A percentile compares a stretch with the other conserved stretches of the same genome.
Conservation (phyloP, 768 basidiomycete genomes). For the Mycena crocata region DNA sequence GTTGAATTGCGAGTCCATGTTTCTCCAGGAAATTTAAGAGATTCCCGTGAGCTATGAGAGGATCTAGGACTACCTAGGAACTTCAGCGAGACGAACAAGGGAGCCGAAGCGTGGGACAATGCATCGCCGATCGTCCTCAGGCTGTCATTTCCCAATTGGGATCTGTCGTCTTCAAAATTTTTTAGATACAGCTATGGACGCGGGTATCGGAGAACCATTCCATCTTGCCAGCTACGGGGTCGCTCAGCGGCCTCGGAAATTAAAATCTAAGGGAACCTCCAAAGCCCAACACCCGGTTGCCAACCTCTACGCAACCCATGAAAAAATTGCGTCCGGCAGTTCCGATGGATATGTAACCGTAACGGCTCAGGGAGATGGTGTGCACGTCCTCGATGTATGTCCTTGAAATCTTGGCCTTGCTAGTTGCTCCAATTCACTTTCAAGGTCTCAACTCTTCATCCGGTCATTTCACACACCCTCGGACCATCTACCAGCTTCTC, state of each 20-base stretch:
- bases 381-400: conserved; percentile 80
- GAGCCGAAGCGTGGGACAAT: no score
- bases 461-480: conserved; percentile 75
- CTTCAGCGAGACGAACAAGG: no score
- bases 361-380: conserved; percentile 77
- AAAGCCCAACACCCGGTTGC: conserved; percentile 30
- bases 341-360: conserved; percentile 73
- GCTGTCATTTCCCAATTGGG: no score
- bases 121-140: no score
- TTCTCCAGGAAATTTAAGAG: no score
- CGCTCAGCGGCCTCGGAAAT: conserved; percentile 33
- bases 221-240: conserved; percentile 52
- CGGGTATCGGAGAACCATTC: conserved; percentile 52
- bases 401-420: not conserved
- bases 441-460: conserved; percentile 74
- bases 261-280: conserved; percentile 30
- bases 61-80: no score
- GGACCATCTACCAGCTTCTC: conserved; percentile 74
- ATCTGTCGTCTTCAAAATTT: no score
- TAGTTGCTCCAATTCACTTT: not conserved
- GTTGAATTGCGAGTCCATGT: no score
- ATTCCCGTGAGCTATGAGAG: no score
- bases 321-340: conserved; percentile 43
- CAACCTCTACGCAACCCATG: conserved; percentile 50
- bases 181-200: conserved; percentile 18